Evolutionary conservation across 2,329 filamentous ascomycete genomes (phyloP).

Genomic region (Ophiostoma ulmi): DNA sequence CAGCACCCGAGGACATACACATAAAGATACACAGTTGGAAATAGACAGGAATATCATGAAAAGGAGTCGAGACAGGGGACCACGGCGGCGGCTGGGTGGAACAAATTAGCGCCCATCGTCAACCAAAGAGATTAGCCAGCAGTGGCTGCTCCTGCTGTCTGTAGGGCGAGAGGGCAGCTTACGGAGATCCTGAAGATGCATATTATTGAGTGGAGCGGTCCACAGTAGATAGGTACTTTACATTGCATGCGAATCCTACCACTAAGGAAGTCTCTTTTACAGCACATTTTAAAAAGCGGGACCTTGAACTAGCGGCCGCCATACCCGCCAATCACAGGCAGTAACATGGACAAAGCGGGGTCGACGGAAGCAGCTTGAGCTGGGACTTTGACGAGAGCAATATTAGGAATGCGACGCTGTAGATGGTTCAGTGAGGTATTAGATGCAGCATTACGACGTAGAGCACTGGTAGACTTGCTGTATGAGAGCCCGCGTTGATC

Average conservation of each 20-base stretch:
- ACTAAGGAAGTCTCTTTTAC: slow-evolving; percentile 14
- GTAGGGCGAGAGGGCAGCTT: neutral
- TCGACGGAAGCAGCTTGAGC: slow-evolving; percentile 15
- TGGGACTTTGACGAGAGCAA: neutral
- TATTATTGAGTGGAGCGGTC: slow-evolving; percentile 11
- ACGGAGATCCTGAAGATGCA: neutral
- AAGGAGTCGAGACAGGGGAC: slow-evolving; percentile 9
- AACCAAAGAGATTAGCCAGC: slow-evolving; percentile 14
- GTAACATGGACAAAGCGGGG: slow-evolving; percentile 2
- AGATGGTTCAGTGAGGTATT: neutral
- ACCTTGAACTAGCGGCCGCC: slow-evolving; percentile 17
- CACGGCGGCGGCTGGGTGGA: slow-evolving; percentile 2
- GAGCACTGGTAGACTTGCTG: neutral
- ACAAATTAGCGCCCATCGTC: slow-evolving; percentile 13
- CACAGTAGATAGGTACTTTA: neutral
- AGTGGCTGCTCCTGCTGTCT: neutral
- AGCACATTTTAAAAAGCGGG: slow-evolving; percentile 24
- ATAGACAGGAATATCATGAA: neutral
- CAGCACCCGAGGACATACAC: neutral
- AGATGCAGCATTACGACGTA: neutral
- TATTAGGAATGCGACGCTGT: slow-evolving; percentile 2
- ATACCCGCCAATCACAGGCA: neutral
- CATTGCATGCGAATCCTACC: too few species aligned
- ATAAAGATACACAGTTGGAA: neutral
- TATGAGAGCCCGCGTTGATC: neutral